Evolutionary conservation across 2,329 filamentous ascomycete species (phyloP), one percentile per base, ranked within the genome.

Genomic region (Ophiostoma triangulosporum): DNA sequence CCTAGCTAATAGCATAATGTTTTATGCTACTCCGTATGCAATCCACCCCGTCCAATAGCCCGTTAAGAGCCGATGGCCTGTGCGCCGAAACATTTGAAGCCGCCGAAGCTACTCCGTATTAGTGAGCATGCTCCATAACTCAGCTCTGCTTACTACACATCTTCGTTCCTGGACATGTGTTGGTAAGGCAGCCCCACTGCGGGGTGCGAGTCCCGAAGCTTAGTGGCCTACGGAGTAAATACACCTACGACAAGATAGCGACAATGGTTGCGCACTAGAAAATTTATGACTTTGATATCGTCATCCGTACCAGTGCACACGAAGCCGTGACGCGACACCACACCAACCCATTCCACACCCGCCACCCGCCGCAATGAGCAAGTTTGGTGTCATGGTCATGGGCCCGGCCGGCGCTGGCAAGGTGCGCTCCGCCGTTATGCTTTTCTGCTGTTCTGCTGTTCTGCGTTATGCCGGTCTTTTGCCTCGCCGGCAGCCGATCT

Each of bases 331-430:
- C 35, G 35, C 35, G 35, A 22, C 35, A 14, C n/a, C 17, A 17
- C 33, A 38, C n/a, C 17, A 8, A 6, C 35, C 35, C 15, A 43
- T 8, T 31, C 29, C 6, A 26, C 20, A 43, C 17, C 24, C 11
- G 31, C 9, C 20, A 14, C 5, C 20, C 22, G 24, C 11, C 64
- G 72, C 56, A 60, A 95, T 94, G 88, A 91, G 86, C 70, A 95
- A 96, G 70, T 97, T 90, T 66, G 93, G 93, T 52, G 83, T 88
- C 60, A 83, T 97, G 70, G 84, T 97, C 57, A 95, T 97, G 85
- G 93, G 93, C 67, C 93, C 91, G 57, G 91, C 93, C 20, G 93
- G 90, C 60, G 90, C 89, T 22, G 93, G 93, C 71, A 98, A 95
- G 77, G 83, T 84, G 69, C 60, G 72, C 62, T 26, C 8, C 15